phyloP scores from a whole-genome alignment of 169 alveolate species.

The Blepharisma undulans region DNA sequence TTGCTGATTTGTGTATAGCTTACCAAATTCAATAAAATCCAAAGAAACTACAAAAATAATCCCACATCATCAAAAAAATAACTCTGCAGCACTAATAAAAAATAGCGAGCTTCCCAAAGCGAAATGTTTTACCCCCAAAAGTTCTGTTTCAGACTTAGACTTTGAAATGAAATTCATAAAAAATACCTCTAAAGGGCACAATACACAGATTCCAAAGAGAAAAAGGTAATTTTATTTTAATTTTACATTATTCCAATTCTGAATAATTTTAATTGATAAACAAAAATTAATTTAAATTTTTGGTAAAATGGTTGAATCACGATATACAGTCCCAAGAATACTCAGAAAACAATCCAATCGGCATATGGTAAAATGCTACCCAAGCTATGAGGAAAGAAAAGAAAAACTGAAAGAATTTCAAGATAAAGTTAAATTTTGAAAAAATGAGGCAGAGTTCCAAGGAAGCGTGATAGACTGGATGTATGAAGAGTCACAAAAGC shows the following conservation, averaged over 20 bases:
- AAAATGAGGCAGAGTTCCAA: neutral
- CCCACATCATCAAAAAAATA: neutral
- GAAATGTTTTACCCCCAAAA: neutral
- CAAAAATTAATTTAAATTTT: too few relatives aligned
- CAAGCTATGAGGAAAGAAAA: neutral
- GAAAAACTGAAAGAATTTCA: neutral
- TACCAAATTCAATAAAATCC: neutral
- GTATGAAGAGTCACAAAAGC: neutral
- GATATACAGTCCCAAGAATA: neutral
- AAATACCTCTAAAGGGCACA: neutral
- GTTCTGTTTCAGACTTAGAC: neutral
- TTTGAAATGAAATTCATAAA: neutral
- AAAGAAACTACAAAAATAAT: neutral
- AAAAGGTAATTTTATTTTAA: neutral
- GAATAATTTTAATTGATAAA: too few relatives aligned
- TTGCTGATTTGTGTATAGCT: neutral
- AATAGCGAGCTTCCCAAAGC: neutral
- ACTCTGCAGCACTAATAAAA: neutral
- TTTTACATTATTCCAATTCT: neutral
- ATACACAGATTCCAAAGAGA: neutral
- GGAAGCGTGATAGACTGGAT: neutral
- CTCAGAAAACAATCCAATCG: neutral
- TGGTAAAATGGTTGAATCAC: constrained; percentile 5
- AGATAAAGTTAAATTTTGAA: neutral
- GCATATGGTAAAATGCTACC: constrained; percentile 27